Base-by-base conservation (phyloP, 2,329 filamentous ascomycete species). In the Verticillium nubilum region DNA sequence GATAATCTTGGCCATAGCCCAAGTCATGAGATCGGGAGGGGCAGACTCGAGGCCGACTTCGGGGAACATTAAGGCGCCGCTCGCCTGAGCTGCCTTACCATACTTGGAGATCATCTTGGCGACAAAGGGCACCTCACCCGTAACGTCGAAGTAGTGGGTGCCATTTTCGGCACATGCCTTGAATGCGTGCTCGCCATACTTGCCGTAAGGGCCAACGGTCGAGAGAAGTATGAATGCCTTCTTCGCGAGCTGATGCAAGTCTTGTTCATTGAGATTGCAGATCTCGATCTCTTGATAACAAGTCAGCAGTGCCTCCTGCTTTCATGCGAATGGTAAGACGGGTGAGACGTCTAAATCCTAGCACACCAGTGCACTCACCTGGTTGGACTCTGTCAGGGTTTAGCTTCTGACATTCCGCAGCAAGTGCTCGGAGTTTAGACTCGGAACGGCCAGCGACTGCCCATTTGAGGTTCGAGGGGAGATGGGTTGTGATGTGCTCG, bases 401-500 rank as follows among this genome's bases (percentile, higher is more conserved):
- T 60, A 89, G 68, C 59, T 76, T 70, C 67, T 86, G 86, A 70
- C 93, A 81, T 58, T 90, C 85, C 57, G 86, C 78, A 7, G 86
- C 85, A 12, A 97, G 74, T 47, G 76, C 75, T 65, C 89, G 82
- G 4, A 98, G 81, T 73, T 97, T 97, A 55, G 80, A 77, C 55
- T 81, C 77, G n/a, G 90, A 93, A 27, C 93, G 89, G 29, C 93
- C 93, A 53, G 92, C 91, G 59, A 97, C 79, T 15, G 91, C 93
- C 93, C 93, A 97, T 77, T 86, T 92, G 62, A 96, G 73, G 70
- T 91, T 84, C 19, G 89, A 91, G 0, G 92, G 89, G 1, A 92
- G 78, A 64, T 84, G 76, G 15, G 80, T 81, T 57, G 86, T 81
- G 67, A 97, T 88, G 73, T 95, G 86, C 71, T 96, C 87, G 28